Evolutionary conservation across 768 basidiomycete species (phyloP).

Genomic region (Hygrocybe punicea): DNA sequence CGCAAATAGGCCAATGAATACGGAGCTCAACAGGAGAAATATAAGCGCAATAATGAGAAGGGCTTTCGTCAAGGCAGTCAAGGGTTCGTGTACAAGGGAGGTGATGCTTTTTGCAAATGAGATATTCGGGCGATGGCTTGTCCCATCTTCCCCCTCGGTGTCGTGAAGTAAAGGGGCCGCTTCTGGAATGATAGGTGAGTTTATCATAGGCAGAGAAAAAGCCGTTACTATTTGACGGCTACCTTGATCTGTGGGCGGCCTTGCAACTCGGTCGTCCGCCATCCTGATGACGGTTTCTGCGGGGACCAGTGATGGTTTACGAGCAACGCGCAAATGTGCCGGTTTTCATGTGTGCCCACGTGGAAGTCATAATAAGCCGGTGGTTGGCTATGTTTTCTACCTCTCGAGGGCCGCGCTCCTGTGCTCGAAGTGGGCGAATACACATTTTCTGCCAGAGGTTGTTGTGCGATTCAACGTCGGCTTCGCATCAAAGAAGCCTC

Average conservation of each 20-base stretch:
- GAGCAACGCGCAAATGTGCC: no score
- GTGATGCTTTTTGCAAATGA: slow-evolving; percentile 49
- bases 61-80: slow-evolving; percentile 80
- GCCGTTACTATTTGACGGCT: slow-evolving; percentile 5
- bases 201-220: no score
- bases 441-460: no score
- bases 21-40: slow-evolving; percentile 74
- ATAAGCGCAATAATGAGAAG: slow-evolving; percentile 72
- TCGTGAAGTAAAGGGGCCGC: slow-evolving; percentile 60
- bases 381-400: no score
- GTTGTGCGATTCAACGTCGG: no score
- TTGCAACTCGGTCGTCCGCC: slow-evolving; percentile 32
- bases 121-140: slow-evolving; percentile 21
- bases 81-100: slow-evolving; percentile 64
- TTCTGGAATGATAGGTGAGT: no score
- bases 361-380: background rate
- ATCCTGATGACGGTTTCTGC: background rate
- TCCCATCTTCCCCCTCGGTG: slow-evolving; percentile 37
- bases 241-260: slow-evolving; percentile 60
- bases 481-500: no score
- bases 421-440: no score
- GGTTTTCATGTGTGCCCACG: no score
- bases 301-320: no score
- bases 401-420: no score
- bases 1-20: slow-evolving; percentile 91